phyloP scores from a whole-genome alignment of 2,329 filamentous ascomycete species.

The Arthrobotrys iridis region DNA sequence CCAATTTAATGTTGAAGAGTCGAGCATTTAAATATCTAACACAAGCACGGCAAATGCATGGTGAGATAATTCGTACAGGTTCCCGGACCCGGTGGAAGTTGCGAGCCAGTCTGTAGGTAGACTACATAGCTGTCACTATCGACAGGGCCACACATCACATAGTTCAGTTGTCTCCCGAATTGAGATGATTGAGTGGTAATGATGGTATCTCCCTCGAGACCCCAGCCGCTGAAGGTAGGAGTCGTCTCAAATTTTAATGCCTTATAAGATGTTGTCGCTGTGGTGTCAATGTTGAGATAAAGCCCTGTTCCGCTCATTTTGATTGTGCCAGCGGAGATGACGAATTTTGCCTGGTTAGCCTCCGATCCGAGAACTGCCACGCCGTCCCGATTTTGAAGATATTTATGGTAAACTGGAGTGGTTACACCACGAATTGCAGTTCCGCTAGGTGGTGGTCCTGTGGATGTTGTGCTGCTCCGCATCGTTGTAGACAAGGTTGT shows the following conservation, averaged over 20 bases:
- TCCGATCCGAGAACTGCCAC: slow-evolving; percentile 68
- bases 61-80: slow-evolving; percentile 67
- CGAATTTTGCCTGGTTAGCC: slow-evolving; percentile 65
- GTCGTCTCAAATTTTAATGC: slow-evolving; percentile 64
- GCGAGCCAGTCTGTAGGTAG: slow-evolving; percentile 67
- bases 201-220: slow-evolving; percentile 65
- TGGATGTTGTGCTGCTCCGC: background rate
- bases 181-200: slow-evolving; percentile 64
- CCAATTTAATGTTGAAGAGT: too few relatives aligned
- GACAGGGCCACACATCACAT: slow-evolving; percentile 65
- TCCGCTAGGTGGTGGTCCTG: slow-evolving; percentile 16
- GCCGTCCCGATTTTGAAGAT: slow-evolving; percentile 63
- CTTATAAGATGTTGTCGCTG: slow-evolving; percentile 66
- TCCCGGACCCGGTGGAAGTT: slow-evolving; percentile 63
- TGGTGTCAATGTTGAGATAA: slow-evolving; percentile 65
- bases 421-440: slow-evolving; percentile 64
- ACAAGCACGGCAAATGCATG: slow-evolving; percentile 67
- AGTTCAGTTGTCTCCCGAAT: slow-evolving; percentile 67
- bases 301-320: slow-evolving; percentile 65
- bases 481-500: slow-evolving; percentile 6
- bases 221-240: slow-evolving; percentile 66
- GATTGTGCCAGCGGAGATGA: slow-evolving; percentile 64
- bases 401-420: slow-evolving; percentile 67
- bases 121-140: slow-evolving; percentile 63
- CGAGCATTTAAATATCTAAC: slow-evolving; percentile 58